These are phyloP conservation scores for Teunomyces funiuensis DNA, from an alignment of 805 yeast genomes.

Conservation along the genomic window DNA sequence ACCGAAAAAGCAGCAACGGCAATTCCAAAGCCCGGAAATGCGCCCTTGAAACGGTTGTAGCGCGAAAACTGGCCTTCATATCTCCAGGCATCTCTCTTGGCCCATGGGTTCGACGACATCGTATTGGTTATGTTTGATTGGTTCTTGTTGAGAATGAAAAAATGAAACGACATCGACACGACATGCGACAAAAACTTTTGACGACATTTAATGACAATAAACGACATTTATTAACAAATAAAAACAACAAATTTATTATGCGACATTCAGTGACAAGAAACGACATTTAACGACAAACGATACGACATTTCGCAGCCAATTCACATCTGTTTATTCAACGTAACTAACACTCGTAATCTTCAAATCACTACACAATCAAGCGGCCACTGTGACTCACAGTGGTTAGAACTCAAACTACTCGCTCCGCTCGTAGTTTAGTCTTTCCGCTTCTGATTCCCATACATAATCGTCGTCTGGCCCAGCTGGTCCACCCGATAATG, in stretches of 20 bases:
- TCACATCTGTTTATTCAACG: too few relatives aligned
- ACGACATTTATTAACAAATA: too few relatives aligned
- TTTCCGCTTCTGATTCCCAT: conserved; percentile 7
- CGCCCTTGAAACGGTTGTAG: conserved; percentile 62
- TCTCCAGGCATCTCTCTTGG: conserved; percentile 85
- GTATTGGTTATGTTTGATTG: conserved; percentile 2
- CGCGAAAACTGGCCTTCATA: conserved; percentile 79
- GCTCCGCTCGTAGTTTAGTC: conserved; percentile 2
- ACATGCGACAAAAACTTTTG: too few relatives aligned
- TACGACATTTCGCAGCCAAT: too few relatives aligned
- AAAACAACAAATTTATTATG: too few relatives aligned
- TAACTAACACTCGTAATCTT: too few relatives aligned
- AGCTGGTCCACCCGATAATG: conserved; percentile 19
- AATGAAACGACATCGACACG: neutral
- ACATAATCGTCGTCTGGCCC: conserved; percentile 11
- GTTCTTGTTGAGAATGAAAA: conserved; percentile 1
- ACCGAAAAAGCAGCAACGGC: conserved; percentile 75
- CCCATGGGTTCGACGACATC: conserved; percentile 27
- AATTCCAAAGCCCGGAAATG: conserved; percentile 79
- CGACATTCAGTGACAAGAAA: neutral
- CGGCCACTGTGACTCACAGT: too few relatives aligned
- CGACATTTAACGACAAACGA: neutral
- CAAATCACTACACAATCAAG: too few relatives aligned
- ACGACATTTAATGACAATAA: too few relatives aligned
- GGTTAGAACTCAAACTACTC: conserved; percentile 2